phyloP scores from a whole-genome alignment of 2,329 filamentous ascomycete species.

The Ramularia endophylla region DNA sequence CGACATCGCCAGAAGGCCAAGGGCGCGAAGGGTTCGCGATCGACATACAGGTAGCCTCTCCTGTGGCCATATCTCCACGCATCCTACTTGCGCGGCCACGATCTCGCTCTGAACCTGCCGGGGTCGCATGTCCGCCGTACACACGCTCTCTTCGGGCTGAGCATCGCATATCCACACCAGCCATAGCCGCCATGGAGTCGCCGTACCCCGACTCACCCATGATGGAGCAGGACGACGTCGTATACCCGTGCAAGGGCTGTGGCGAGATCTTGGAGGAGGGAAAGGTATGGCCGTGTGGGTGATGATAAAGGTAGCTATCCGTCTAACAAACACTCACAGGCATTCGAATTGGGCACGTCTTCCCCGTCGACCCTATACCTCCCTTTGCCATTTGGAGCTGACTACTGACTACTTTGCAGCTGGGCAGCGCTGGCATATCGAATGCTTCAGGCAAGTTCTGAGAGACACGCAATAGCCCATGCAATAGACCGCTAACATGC shows the following conservation, averaged over 20 bases:
- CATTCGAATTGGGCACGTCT: too few relatives aligned
- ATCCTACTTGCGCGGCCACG: too few relatives aligned
- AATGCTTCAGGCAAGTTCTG: constrained; percentile 62
- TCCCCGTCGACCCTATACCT: too few relatives aligned
- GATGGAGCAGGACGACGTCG: constrained; percentile 72
- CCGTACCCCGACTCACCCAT: constrained; percentile 60
- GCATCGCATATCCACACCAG: constrained; percentile 10
- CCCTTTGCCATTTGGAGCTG: neutral
- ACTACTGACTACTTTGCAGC: constrained; percentile 15
- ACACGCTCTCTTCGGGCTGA: constrained; percentile 2
- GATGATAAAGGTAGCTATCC: neutral
- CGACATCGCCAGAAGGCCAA: too few relatives aligned
- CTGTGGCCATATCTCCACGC: too few relatives aligned
- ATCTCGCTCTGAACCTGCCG: too few relatives aligned
- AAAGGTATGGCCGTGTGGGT: constrained; percentile 59
- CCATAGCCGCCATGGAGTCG: constrained; percentile 39
- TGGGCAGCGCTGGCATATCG: constrained; percentile 62
- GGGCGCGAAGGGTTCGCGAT: too few relatives aligned
- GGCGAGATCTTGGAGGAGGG: constrained; percentile 98
- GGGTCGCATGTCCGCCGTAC: neutral
- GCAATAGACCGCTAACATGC: constrained; percentile 61
- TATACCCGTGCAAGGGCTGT: constrained; percentile 86
- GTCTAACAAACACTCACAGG: too few relatives aligned
- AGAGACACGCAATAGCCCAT: constrained; percentile 62
- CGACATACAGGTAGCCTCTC: too few relatives aligned